Evolutionary conservation across 768 basidiomycete genomes (phyloP), one percentile per base, ranked within the genome.

Genomic region (Termitomyces sp.): DNA sequence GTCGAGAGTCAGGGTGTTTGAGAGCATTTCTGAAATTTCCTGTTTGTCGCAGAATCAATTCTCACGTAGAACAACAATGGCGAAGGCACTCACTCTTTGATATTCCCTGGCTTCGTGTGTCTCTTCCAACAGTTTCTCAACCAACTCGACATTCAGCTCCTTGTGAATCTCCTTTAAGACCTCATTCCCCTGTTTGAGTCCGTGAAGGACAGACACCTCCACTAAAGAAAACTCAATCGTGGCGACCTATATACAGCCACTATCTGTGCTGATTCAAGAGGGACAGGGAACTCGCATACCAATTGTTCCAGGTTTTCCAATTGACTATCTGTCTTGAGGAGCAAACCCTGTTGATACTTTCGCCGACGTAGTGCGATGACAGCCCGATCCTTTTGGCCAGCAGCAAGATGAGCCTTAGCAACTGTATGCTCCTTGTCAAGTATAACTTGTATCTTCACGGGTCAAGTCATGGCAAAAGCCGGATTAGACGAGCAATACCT

Each of bases 171-270:
- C 85, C 68, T 89, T 93, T 44, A 99, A 75, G 1, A 98, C 93
- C 30, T 90, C 88, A 62, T 89, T 98, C 2, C 97, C 97, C 71
- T 94, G 93, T 68, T 92, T 83, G 43, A 99, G 72, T 8, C 96
- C 97, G 67, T 93, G 92, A 34, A 98, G 65, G 10, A 99, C 90
- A 2, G 94, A 93, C 44, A 90, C 84, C 70, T 98, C 91, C 21
- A 98, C 85, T 47, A 95, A 77, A 7, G 97, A 93, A 74, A 97
- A 98, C 68, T 99, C 97, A 64, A 99, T 97, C 0, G 88, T 90
- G 3, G 93, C 90, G 24, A 98, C 94, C 96, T 99, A 49, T 24
- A 64, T 17, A n/a, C 40, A 21, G 40, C 34, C 28, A 37, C 38
- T 41, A 19, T 14, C 47, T 19, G 1, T 30, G 2, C 19, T 38